Evolutionary conservation across 805 yeast species (phyloP).

Genomic region (Wickerhamiella qilinensis): DNA sequence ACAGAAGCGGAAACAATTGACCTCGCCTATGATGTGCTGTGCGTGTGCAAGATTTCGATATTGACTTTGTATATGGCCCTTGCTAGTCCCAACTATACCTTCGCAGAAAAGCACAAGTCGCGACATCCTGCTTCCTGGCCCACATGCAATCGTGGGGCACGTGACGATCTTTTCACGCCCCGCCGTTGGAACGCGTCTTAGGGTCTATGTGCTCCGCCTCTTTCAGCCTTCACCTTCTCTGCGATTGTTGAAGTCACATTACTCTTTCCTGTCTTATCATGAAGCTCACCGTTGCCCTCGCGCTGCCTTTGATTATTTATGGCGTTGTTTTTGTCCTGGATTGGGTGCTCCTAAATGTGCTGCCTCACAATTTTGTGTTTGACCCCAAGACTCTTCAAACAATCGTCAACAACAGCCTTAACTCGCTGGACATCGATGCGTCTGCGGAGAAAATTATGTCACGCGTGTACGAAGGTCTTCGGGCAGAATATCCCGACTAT

Average conservation of each 20-base stretch:
- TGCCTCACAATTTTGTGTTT: conserved; percentile 57
- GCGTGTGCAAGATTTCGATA: no score
- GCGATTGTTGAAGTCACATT: conserved; percentile 5
- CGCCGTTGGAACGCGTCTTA: no score
- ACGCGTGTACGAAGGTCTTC: conserved; percentile 31
- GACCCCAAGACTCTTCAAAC: conserved; percentile 45
- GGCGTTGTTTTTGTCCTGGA: no score
- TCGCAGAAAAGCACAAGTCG: no score
- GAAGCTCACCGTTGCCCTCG: not conserved
- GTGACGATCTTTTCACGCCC: no score
- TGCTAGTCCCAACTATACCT: no score
- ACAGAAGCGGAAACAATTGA: no score
- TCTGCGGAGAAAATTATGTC: conserved; percentile 13
- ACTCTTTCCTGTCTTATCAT: not conserved
- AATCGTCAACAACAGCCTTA: conserved; percentile 40
- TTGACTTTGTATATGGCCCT: no score
- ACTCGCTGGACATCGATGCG: conserved; percentile 32
- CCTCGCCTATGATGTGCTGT: no score
- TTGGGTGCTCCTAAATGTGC: conserved; percentile 22
- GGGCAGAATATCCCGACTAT: conserved; percentile 51
- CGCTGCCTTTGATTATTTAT: not conserved
- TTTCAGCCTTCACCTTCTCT: conserved; percentile 9
- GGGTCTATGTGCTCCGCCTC: no score
- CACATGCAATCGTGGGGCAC: no score
- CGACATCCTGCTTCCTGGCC: no score